Conservation (phyloP, 2,329 filamentous ascomycete species). For the Talaromyces sp. region DNA sequence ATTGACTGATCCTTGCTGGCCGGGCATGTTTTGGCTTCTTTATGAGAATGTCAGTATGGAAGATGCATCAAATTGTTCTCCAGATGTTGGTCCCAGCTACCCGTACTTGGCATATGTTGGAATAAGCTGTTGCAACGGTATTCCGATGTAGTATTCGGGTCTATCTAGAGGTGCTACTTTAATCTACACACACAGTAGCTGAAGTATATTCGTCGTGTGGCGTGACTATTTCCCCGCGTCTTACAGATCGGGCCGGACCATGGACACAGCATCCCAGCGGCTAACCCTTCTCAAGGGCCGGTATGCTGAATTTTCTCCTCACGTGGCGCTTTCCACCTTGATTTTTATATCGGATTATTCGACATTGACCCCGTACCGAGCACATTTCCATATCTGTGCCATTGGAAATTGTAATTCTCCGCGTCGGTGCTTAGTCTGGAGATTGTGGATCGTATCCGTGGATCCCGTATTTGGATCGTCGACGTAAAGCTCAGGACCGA, state of each 20-base stretch:
- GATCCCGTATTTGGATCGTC: neutral
- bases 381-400: neutral
- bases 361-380: neutral
- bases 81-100: neutral
- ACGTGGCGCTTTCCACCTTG: neutral
- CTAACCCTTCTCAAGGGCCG: neutral
- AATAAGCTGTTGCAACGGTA: conserved; percentile 6
- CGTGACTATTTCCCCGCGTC: neutral
- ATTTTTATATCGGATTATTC: neutral
- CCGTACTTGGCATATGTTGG: neutral
- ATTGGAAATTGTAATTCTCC: conserved; percentile 7
- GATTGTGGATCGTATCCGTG: neutral
- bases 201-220: neutral
- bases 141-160: neutral
- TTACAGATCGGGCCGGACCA: neutral
- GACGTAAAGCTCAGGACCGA: neutral
- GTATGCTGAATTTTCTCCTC: neutral
- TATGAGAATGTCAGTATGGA: neutral
- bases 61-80: neutral
- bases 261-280: neutral
- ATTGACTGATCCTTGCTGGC: neutral
- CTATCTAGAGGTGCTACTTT: neutral
- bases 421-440: neutral
- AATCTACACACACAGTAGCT: neutral
- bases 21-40: neutral